These are phyloP conservation scores for Chlorella variabilis DNA, from an alignment of 163 green algal species.

Conservation along the genomic window DNA sequence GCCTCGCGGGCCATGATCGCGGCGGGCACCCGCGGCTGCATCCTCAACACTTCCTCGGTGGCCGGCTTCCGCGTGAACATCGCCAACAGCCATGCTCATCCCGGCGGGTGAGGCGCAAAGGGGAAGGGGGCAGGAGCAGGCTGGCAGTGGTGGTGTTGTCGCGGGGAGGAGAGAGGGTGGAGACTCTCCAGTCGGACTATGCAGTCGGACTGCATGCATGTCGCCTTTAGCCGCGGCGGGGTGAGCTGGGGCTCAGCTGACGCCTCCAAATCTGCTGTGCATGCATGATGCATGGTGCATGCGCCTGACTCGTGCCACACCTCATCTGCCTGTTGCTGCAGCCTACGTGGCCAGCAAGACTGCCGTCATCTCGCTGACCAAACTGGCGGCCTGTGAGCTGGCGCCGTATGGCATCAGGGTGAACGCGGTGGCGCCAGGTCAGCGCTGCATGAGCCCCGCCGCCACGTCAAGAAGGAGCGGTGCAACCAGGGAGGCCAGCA, in stretches of 20 bases:
- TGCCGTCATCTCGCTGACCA: background rate
- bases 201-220: no score
- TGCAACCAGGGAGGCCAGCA: no score
- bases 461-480: no score
- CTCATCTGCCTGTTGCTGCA: no score
- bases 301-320: no score
- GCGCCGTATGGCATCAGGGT: constrained; percentile 14
- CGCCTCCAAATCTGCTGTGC: no score
- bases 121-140: background rate
- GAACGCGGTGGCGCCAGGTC: background rate
- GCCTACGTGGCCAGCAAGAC: background rate
- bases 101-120: background rate
- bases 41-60: constrained; percentile 15
- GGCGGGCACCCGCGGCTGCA: background rate
- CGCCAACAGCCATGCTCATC: background rate
- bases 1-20: background rate
- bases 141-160: background rate
- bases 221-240: no score
- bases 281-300: no score
- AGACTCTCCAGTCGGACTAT: no score
- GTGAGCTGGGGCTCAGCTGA: no score
- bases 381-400: constrained; percentile 16
- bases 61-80: background rate
- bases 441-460: background rate
- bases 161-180: no score